Base-by-base conservation (phyloP, 352 stramenopile genomes). In the Pythium graminicola region DNA sequence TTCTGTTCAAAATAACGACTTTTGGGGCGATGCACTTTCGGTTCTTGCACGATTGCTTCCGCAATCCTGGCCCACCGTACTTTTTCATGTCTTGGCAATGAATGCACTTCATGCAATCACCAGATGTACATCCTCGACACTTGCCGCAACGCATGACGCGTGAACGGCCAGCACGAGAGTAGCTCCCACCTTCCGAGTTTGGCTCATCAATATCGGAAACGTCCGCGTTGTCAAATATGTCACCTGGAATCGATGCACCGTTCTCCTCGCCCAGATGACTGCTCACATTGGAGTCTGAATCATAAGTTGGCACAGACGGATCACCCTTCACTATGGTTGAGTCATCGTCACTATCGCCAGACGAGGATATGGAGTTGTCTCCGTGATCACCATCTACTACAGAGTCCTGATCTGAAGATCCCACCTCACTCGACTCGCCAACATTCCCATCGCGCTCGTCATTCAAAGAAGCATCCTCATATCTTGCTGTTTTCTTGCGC, bases 61-160 rank as follows among this genome's bases (percentile, higher is more conserved):
- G 69, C 24, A 86, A 62, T 50, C 81, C 81, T 24, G 79, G 81
- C 19, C 81, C 81, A 52, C 81, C 81, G 35, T 90, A 88, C 44
- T 92, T 92, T 62, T 89, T 89, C 81, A 89, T 92, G 41, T 92
- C 81, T 47, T 76, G 62, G 39, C 81, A 92, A 47, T 90, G 72
- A 29, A 69, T 72, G 52, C 81, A 92, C 43, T 83, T 86, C 64
- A 86, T 66, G 53, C 81, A 92, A 43, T 92, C 81, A 14, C 72
- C 64, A 22, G 82, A 76, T 6, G 66, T 70, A 24, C 82, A 93
- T 4, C 82, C 82, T 17, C 69, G 57, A 38, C 82, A 93, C 20
- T 87, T 79, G 1, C 80, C 78, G 42, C 82, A 93, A 8, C 82
- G 73, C 71, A 89, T 81, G 3, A 90, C 72, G 29, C 81, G 76